These are phyloP conservation scores for Colletotrichum viniferum DNA, from an alignment of 2,329 filamentous ascomycete genomes.

Conservation along the genomic window DNA sequence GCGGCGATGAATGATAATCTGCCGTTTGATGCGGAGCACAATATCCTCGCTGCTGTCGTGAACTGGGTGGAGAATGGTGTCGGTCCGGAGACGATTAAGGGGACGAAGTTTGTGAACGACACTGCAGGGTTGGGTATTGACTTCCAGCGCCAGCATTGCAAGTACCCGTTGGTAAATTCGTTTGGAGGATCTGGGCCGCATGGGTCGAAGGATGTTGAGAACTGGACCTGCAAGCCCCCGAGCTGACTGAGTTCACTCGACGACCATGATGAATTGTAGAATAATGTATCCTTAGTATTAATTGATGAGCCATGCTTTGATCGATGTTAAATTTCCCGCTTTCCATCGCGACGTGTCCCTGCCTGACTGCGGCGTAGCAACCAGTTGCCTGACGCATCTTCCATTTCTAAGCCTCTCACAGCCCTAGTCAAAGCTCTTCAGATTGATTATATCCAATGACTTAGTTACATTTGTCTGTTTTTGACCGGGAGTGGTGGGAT, in stretches of 20 bases:
- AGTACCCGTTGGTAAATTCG: not conserved
- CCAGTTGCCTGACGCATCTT: too few relatives aligned
- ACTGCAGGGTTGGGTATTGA: not conserved
- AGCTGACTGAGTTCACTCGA: not conserved
- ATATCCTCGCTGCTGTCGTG: slow-evolving; percentile 51
- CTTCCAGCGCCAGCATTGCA: slow-evolving; percentile 10
- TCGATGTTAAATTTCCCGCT: fast-evolving
- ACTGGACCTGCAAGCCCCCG: not conserved
- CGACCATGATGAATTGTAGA: not conserved
- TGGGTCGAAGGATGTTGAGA: not conserved
- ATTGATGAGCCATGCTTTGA: not conserved
- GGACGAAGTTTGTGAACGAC: slow-evolving; percentile 36
- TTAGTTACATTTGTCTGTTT: too few relatives aligned
- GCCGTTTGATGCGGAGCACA: slow-evolving; percentile 39
- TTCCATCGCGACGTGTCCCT: too few relatives aligned
- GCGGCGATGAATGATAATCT: slow-evolving; percentile 22
- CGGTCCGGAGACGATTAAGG: slow-evolving; percentile 44
- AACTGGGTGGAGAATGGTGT: slow-evolving; percentile 49
- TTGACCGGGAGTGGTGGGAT: too few relatives aligned
- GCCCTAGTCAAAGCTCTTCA: too few relatives aligned
- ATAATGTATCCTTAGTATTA: not conserved
- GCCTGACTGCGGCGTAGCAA: fast-evolving
- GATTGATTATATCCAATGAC: too few relatives aligned
- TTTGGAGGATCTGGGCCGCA: not conserved
- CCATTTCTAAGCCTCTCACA: too few relatives aligned